phyloP scores from a whole-genome alignment of 2,329 filamentous ascomycete species.

The Tolypocladium album region DNA sequence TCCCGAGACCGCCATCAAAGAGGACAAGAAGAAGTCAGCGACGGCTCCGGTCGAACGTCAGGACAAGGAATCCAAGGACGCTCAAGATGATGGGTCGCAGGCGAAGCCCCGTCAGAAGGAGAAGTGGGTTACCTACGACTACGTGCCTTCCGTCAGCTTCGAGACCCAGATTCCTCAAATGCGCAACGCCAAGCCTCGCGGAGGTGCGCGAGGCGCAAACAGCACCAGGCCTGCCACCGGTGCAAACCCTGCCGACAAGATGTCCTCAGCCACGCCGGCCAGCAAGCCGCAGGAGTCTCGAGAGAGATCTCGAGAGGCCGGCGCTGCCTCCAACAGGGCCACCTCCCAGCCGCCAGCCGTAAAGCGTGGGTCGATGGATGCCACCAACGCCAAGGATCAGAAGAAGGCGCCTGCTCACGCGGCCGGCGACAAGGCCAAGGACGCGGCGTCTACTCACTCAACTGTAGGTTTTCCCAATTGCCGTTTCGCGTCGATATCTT shows the following conservation, averaged over 20 bases:
- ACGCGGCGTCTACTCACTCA: slow-evolving; percentile 18
- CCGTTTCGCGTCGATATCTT: slow-evolving; percentile 2
- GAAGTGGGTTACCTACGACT: slow-evolving; percentile 76
- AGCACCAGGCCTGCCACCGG: slow-evolving; percentile 24
- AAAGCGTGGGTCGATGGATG: slow-evolving; percentile 36
- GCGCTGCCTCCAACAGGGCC: slow-evolving; percentile 21
- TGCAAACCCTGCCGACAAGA: slow-evolving; percentile 26
- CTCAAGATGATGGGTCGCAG: slow-evolving; percentile 36
- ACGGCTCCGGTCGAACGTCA: slow-evolving; percentile 41
- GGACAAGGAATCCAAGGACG: slow-evolving; percentile 53
- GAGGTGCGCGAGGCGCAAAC: slow-evolving; percentile 34
- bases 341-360: slow-evolving; percentile 23
- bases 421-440: slow-evolving; percentile 29
- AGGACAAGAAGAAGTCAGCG: slow-evolving; percentile 59
- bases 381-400: slow-evolving; percentile 27
- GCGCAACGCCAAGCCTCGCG: slow-evolving; percentile 39
- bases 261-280: slow-evolving; percentile 13
- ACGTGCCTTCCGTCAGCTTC: slow-evolving; percentile 77
- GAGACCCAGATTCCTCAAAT: slow-evolving; percentile 63
- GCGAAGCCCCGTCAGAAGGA: slow-evolving; percentile 55
- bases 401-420: slow-evolving; percentile 30
- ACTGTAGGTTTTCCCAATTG: slow-evolving; percentile 25
- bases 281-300: slow-evolving; percentile 22
- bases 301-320: slow-evolving; percentile 24
- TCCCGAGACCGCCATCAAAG: slow-evolving; percentile 60